Percentiles rank a stretch among this genome's conserved stretches.
Conservation (phyloP, 441 rosid genomes). For the Melastoma candidum region DNA sequence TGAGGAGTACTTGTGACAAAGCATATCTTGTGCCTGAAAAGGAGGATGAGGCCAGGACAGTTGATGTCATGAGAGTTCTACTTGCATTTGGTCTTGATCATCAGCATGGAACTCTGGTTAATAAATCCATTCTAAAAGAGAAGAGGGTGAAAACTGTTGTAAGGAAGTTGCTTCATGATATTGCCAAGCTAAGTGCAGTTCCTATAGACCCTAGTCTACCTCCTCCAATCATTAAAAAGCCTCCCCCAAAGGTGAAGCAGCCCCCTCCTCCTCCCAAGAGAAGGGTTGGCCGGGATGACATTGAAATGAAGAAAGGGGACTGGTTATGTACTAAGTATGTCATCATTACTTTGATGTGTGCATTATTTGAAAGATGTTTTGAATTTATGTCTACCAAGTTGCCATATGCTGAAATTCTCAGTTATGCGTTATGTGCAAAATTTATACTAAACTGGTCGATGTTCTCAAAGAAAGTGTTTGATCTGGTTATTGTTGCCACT, state of each 20-base stretch:
- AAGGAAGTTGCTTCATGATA: slow-evolving; percentile 73
- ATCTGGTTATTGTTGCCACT: no score
- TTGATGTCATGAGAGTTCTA: slow-evolving; percentile 77
- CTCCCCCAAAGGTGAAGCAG: slow-evolving; percentile 93
- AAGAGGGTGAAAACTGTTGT: slow-evolving; percentile 69
- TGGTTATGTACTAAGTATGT: slow-evolving; percentile 97
- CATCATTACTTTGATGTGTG: slow-evolving; percentile 6
- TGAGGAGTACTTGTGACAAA: slow-evolving; percentile 77
- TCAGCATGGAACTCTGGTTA: slow-evolving; percentile 36
- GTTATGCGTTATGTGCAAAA: not conserved
- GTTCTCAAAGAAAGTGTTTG: no score
- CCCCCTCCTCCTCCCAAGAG: slow-evolving; percentile 87
- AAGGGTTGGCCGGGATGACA: slow-evolving; percentile 90
- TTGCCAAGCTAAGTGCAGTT: slow-evolving; percentile 81
- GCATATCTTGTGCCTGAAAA: slow-evolving; percentile 73
- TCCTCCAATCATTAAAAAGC: slow-evolving; percentile 71
- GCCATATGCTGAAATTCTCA: not conserved
- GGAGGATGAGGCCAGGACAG: slow-evolving; percentile 87
- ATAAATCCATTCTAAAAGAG: slow-evolving; percentile 52
- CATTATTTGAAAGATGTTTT: slow-evolving; percentile 1
- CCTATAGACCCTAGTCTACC: slow-evolving; percentile 94
- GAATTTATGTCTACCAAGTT: not conserved
- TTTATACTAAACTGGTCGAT: no score
- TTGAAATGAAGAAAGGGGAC: slow-evolving; percentile 97
- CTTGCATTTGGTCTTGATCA: slow-evolving; percentile 68